Evolutionary conservation across 1,139 yeast genomes (phyloP).

Genomic region (Pneumocystis sp.): DNA sequence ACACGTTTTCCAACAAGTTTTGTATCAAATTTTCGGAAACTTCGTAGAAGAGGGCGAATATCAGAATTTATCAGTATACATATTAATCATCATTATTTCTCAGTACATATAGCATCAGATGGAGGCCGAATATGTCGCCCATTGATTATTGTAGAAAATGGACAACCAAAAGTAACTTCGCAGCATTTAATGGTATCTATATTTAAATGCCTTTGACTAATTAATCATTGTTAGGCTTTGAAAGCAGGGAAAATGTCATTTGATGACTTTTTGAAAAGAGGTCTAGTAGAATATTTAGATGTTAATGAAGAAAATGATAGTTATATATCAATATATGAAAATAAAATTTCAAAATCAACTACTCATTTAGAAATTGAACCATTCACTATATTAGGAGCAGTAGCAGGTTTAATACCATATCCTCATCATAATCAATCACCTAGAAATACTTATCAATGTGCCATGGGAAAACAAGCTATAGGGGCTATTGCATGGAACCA

Average conservation of each 20-base stretch:
- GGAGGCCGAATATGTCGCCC: constrained; percentile 99
- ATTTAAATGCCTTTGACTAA: constrained; percentile 11
- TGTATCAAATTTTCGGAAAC: constrained; percentile 57
- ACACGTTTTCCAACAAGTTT: constrained; percentile 74
- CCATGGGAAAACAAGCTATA: constrained; percentile 99
- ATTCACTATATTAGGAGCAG: constrained; percentile 92
- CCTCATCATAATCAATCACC: constrained; percentile 99
- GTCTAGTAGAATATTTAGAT: constrained; percentile 88
- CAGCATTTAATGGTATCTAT: constrained; percentile 36
- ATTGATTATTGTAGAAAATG: constrained; percentile 65
- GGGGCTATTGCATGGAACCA: constrained; percentile 98
- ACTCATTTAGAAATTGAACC: constrained; percentile 96
- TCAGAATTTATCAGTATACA: constrained; percentile 86
- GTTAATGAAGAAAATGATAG: constrained; percentile 97
- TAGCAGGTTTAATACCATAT: constrained; percentile 97
- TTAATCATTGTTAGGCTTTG: constrained; percentile 25
- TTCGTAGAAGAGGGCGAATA: constrained; percentile 73
- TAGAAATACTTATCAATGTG: constrained; percentile 96
- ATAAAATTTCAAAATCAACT: constrained; percentile 38
- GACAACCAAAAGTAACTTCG: constrained; percentile 53
- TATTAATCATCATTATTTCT: constrained; percentile 74
- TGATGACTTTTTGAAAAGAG: constrained; percentile 74
- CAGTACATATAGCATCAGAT: constrained; percentile 96
- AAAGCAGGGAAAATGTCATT: constrained; percentile 61
- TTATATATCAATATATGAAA: constrained; percentile 78